Base-by-base conservation (phyloP, 1,139 yeast genomes). In the Nadsonia commutata region DNA sequence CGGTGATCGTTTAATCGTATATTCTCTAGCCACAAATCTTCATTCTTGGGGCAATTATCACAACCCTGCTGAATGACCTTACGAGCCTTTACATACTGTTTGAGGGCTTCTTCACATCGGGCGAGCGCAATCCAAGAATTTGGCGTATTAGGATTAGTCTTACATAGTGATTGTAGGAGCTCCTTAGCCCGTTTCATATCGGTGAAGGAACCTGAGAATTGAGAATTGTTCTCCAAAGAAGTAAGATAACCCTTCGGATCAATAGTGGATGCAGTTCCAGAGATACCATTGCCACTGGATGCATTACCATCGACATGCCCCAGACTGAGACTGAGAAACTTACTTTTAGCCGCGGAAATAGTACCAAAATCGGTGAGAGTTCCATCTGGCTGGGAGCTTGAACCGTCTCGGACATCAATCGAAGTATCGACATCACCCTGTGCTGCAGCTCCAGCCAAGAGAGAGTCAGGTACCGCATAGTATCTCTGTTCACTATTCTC, bases 111-210 rank as follows among this genome's bases (percentile, higher is more conserved):
- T 56, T 90, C 97, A 9, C 86, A 58, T 41, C 86, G 63, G 0
- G 95, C 94, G 36, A 88, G 75, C 0, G 94, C 85, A 22, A 90
- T 82, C 95, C 96, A 90, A 11, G 85, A 84, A 42, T 74, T 73
- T 0, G 94, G 72, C 46, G 78, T 80, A 39, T 66, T 62, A 0
- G 97, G 95, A 52, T 83, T 80, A 0, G 86, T 66, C 50, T 73
- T 76, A 31, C 93, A 68, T 46, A 83, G 70, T 1, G 93, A 79
- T 8, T 73, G 65, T 41, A 86, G 65, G n/a, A 85, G 65, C 2
- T 68, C 58, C 36, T 94, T 62, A 20, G 78, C 74, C 46, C 75
- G 74, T 37, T 68, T 66, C 4, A 76, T 62, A 51, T 83, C 90
- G 0, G 73, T 74, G 39, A 71, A 54, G 20, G 56, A 60, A 3